Evolutionary conservation across 2,329 filamentous ascomycete genomes (phyloP).

Genomic region (Nothophaeocryptopus gaeumannii): DNA sequence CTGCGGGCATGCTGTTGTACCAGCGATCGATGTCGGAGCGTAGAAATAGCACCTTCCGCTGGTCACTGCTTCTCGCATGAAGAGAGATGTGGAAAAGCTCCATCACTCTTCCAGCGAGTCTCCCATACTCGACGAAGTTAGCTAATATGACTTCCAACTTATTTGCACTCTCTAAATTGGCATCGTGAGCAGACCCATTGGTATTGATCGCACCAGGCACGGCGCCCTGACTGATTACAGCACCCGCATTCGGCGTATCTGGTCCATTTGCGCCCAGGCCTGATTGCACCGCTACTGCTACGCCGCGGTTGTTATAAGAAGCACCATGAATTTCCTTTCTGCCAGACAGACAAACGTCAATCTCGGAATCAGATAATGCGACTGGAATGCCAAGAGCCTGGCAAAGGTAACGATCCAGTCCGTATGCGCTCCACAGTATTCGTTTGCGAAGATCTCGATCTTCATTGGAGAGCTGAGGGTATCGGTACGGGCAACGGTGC

Average conservation of each 20-base stretch:
- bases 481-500: constrained; percentile 53
- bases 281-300: too few species aligned
- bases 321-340: constrained; percentile 29
- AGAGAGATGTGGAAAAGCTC: constrained; percentile 26
- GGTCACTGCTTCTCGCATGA: constrained; percentile 20
- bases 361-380: constrained; percentile 38
- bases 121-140: constrained; percentile 27
- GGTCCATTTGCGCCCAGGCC: too few species aligned
- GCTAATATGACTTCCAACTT: constrained; percentile 23
- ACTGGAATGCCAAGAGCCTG: constrained; percentile 39
- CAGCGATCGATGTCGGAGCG: constrained; percentile 27
- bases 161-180: neutral
- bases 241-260: too few species aligned
- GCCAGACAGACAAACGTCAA: constrained; percentile 40
- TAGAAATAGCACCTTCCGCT: constrained; percentile 21
- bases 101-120: constrained; percentile 23
- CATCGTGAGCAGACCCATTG: neutral
- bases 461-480: constrained; percentile 31
- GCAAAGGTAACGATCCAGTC: constrained; percentile 39
- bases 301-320: too few species aligned
- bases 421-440: constrained; percentile 43
- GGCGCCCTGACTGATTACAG: too few species aligned
- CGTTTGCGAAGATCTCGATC: constrained; percentile 39
- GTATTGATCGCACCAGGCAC: neutral
- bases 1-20: constrained; percentile 27